Conservation (phyloP, 2,329 filamentous ascomycete species). For the Venturia carpophila region DNA sequence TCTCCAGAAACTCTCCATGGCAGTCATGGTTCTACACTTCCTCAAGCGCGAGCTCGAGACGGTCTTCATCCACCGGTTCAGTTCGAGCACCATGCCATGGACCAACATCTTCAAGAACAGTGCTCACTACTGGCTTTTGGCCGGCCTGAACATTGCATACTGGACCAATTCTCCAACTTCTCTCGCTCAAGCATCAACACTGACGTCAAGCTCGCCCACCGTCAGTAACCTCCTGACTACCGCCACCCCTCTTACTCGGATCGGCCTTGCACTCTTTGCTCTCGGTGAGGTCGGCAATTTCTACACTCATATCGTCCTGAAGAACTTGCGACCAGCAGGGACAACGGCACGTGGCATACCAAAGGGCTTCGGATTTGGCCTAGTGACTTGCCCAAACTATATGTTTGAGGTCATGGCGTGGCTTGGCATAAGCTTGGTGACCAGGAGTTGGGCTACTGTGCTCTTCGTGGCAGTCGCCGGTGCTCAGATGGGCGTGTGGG, state of each 20-base stretch:
- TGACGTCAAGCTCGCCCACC: constrained; percentile 30
- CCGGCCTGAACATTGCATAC: constrained; percentile 72
- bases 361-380: constrained; percentile 69
- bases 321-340: constrained; percentile 69
- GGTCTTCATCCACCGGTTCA: constrained; percentile 90
- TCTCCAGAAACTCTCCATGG: constrained; percentile 64
- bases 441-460: constrained; percentile 67
- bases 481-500: constrained; percentile 80
- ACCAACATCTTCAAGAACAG: constrained; percentile 92
- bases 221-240: constrained; percentile 24
- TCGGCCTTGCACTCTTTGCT: constrained; percentile 61
- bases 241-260: constrained; percentile 30
- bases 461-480: constrained; percentile 68
- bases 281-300: constrained; percentile 77
- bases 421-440: constrained; percentile 72
- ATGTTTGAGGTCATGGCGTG: constrained; percentile 85
- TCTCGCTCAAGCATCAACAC: constrained; percentile 41
- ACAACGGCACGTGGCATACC: constrained; percentile 79
- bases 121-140: constrained; percentile 83
- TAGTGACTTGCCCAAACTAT: constrained; percentile 96
- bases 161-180: constrained; percentile 67
- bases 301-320: constrained; percentile 69
- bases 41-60: constrained; percentile 94
- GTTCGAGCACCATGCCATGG: constrained; percentile 84
- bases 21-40: constrained; percentile 75